Evolutionary conservation across 1,284 basidiomycete species (phyloP).

Genomic region (Puccinia triticina): DNA sequence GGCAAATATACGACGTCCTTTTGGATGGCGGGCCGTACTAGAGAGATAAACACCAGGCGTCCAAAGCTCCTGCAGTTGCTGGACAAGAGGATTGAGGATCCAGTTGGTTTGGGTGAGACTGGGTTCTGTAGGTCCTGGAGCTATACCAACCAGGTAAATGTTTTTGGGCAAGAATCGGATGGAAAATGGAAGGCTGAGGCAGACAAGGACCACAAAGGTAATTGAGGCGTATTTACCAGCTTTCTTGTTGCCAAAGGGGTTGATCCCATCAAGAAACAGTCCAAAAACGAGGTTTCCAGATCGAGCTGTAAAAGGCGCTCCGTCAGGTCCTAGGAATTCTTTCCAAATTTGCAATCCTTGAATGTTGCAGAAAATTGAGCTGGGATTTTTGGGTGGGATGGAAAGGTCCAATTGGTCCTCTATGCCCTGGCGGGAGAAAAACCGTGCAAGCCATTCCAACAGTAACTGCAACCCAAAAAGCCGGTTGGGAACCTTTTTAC

Average conservation of each 20-base stretch:
- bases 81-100: constrained; percentile 58
- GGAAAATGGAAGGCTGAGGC: constrained; percentile 54
- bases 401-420: too few relatives aligned
- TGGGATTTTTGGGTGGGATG: too few relatives aligned
- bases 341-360: too few relatives aligned
- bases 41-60: constrained; percentile 55
- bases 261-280: constrained; percentile 35
- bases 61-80: constrained; percentile 59
- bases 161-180: constrained; percentile 60
- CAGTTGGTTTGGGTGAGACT: constrained; percentile 57
- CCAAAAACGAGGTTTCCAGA: constrained; percentile 31
- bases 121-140: constrained; percentile 57
- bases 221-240: constrained; percentile 25
- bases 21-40: not conserved
- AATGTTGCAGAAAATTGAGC: too few relatives aligned
- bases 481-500: too few relatives aligned
- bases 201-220: constrained; percentile 24
- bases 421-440: too few relatives aligned
- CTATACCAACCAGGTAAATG: constrained; percentile 61
- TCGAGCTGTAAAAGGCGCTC: constrained; percentile 10
- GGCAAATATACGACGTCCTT: constrained; percentile 6
- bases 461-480: too few relatives aligned
- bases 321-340: too few relatives aligned
- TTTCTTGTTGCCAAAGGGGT: constrained; percentile 20
- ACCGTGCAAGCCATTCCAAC: too few relatives aligned